These are phyloP conservation scores for Dissophora ornata DNA, from an alignment of 192 early-diverging fungal species.

Conservation along the genomic window DNA sequence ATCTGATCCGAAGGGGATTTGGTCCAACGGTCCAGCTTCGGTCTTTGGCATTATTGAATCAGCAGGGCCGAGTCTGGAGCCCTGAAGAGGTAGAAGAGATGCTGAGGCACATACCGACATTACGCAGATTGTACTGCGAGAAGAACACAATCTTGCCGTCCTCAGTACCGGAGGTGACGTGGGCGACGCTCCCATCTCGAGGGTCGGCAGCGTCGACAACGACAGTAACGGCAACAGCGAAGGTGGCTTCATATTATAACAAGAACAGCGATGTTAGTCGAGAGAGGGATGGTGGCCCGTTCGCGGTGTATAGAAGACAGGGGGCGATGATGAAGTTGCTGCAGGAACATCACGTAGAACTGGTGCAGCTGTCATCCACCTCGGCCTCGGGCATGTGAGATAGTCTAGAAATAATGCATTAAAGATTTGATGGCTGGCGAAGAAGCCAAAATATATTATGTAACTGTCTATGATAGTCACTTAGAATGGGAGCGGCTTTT, in stretches of 20 bases:
- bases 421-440: too few relatives aligned
- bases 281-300: too few relatives aligned
- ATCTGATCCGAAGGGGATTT: constrained; percentile 35
- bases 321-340: constrained; percentile 1
- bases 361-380: constrained; percentile 21
- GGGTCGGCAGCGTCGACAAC: too few relatives aligned
- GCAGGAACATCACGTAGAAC: constrained; percentile 10
- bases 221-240: too few relatives aligned
- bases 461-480: too few relatives aligned
- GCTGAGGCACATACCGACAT: constrained; percentile 25
- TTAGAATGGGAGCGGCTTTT: too few relatives aligned
- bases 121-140: constrained; percentile 31
- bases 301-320: constrained; percentile 3
- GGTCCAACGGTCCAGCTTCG: constrained; percentile 28
- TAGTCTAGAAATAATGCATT: too few relatives aligned
- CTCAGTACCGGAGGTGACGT: background rate
- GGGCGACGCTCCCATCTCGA: too few relatives aligned
- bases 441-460: too few relatives aligned
- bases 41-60: constrained; percentile 34
- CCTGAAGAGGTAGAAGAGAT: constrained; percentile 29
- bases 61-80: constrained; percentile 39
- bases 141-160: constrained; percentile 31
- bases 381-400: too few relatives aligned
- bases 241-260: too few relatives aligned
- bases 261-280: too few relatives aligned